Evolutionary conservation across 495 filamentous ascomycete species (phyloP).

Genomic region (Aspergillus baeticus): DNA sequence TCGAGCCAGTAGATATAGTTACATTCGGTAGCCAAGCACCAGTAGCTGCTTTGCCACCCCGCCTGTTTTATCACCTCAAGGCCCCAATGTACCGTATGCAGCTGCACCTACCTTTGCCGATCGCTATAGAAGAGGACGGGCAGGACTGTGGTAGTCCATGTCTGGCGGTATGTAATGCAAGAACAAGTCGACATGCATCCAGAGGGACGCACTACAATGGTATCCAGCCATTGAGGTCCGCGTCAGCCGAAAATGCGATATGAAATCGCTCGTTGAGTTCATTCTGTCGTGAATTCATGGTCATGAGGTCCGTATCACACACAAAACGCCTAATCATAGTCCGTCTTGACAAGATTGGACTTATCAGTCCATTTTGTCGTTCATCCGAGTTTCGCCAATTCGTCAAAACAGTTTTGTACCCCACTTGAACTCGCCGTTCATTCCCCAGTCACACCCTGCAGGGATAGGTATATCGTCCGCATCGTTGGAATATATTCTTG

Average conservation of each 20-base stretch:
- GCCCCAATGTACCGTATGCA: neutral
- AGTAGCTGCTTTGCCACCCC: neutral
- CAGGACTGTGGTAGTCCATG: neutral
- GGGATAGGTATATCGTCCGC: neutral
- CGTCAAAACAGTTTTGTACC: constrained; percentile 3
- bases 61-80: neutral
- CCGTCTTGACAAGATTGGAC: neutral
- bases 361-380: neutral
- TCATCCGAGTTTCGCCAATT: neutral
- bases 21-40: too few relatives aligned
- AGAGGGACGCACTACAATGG: constrained; percentile 1
- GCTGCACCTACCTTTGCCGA: neutral
- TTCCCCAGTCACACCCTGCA: constrained; percentile 3
- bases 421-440: constrained; percentile 9
- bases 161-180: neutral
- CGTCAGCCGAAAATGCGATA: neutral
- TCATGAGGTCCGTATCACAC: constrained; percentile 8
- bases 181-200: neutral
- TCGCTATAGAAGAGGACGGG: neutral
- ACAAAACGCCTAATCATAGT: constrained; percentile 4
- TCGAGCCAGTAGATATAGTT: too few relatives aligned
- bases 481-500: neutral
- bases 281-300: constrained; percentile 5
- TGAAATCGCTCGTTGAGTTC: neutral
- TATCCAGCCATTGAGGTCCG: neutral